A percentile compares a stretch with the other conserved stretches of the same genome.
These are phyloP conservation scores for Plantago ovata DNA, from an alignment of 257 asterid genomes.

Conservation along the genomic window DNA sequence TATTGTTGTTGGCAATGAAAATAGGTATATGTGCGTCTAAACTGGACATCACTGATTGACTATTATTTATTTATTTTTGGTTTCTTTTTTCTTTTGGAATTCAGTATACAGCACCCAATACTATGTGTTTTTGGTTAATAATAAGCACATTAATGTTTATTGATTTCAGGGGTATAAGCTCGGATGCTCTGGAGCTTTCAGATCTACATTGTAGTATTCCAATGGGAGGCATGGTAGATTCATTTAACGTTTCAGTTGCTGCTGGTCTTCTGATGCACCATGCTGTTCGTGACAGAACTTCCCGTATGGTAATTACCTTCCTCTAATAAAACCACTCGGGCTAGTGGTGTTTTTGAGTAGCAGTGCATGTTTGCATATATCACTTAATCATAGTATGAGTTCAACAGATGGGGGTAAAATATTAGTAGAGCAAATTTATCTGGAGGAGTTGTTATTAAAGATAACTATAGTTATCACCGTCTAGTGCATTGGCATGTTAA, in stretches of 20 bases:
- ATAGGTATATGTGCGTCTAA: slow-evolving; percentile 31
- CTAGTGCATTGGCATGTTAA: background rate
- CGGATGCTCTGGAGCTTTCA: slow-evolving; percentile 73
- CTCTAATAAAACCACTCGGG: slow-evolving; percentile 3
- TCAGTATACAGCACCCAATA: background rate
- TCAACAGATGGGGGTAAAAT: background rate
- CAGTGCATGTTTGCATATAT: background rate
- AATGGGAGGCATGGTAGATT: slow-evolving; percentile 97
- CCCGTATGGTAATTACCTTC: slow-evolving; percentile 58
- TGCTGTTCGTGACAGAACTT: slow-evolving; percentile 73
- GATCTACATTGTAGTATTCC: slow-evolving; percentile 90
- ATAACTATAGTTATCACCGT: no score
- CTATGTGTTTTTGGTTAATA: slow-evolving; percentile 5
- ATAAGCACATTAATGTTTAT: slow-evolving; percentile 21
- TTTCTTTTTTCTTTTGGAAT: background rate
- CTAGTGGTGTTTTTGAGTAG: background rate
- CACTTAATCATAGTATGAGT: background rate
- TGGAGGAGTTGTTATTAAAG: background rate
- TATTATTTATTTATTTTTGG: slow-evolving; percentile 14
- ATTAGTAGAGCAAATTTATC: background rate
- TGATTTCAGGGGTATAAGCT: slow-evolving; percentile 76
- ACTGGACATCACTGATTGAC: background rate
- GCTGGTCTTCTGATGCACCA: slow-evolving; percentile 97
- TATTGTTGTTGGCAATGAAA: slow-evolving; percentile 90
- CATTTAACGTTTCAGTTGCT: slow-evolving; percentile 94